Base-by-base conservation (phyloP, 352 stramenopile genomes). In the Hyphochytrium catenoides region DNA sequence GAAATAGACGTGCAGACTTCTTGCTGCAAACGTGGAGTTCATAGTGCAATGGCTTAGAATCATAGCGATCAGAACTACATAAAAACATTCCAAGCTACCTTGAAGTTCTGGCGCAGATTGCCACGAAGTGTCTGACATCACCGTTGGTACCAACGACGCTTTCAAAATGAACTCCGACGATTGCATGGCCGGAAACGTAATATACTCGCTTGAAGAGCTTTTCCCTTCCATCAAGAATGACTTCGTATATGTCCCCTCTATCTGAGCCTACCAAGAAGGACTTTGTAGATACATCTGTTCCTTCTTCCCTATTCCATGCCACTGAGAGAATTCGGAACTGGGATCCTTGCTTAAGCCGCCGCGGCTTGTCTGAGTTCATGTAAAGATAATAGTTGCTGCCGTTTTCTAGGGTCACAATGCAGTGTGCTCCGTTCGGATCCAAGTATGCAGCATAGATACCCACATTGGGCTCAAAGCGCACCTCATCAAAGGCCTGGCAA, bases 1-100 rank as follows among this genome's bases (percentile, higher is more conserved):
- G 68, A 52, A 91, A 93, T 56, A 89, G 70, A 7, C 78, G 67
- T 16, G 71, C 87, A 0, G 77, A 75, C 4, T 66, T 51, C 36
- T 78, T 78, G n/a, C 68, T 65, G n/a, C n/a, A n/a, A n/a, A n/a
- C n/a, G n/a, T n/a, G n/a, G n/a, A n/a, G n/a, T n/a, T n/a, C n/a
- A n/a, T n/a, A n/a, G n/a, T n/a, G n/a, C n/a, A n/a, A n/a, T n/a
- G n/a, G 14, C 37, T 50, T n/a, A 53, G 44, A 26, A 49, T 61
- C 9, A 41, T 47, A 1, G 53, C 53, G 43, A 63, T 46, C 8
- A 63, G 52, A 14, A 58, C 24, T 15, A 17, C 15, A 6, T 38
- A 6, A 17, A 34, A 18, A n/a, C 17, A 11, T 19, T 40, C 36
- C 16, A 28, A 28, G 41, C 36, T 40, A 14, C 15, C 22, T 19